Evolutionary conservation across 805 yeast species (phyloP).

Genomic region (Metschnikowia rubicola): DNA sequence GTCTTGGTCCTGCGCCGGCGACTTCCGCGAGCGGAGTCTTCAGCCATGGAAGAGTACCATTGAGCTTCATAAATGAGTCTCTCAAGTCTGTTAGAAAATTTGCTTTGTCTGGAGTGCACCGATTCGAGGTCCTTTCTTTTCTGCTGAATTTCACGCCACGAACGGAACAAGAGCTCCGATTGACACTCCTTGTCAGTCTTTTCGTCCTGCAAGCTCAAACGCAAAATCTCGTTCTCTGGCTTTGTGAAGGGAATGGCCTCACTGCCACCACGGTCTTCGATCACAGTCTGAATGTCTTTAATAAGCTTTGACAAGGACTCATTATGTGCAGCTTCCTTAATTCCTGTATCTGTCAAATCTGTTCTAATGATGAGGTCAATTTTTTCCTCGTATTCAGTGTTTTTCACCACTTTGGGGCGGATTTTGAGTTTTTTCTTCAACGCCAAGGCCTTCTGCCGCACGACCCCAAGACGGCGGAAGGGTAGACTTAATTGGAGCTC

Average conservation of each 20-base stretch:
- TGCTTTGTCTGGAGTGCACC: slow-evolving; percentile 26
- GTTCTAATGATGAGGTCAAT: slow-evolving; percentile 12
- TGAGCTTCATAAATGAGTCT: slow-evolving; percentile 37
- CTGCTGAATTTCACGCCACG: slow-evolving; percentile 18
- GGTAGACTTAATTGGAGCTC: slow-evolving; percentile 6
- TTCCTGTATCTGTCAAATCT: slow-evolving; percentile 19
- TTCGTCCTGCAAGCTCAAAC: slow-evolving; percentile 15
- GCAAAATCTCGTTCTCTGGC: slow-evolving; percentile 24
- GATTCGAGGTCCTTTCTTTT: slow-evolving; percentile 23
- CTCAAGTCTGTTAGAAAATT: slow-evolving; percentile 28
- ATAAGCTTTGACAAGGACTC: slow-evolving; percentile 6
- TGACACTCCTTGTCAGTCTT: slow-evolving; percentile 13
- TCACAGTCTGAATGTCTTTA: slow-evolving; percentile 11
- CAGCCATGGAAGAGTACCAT: slow-evolving; percentile 31
- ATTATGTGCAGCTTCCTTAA: slow-evolving; percentile 16
- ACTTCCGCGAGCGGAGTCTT: slow-evolving; percentile 13
- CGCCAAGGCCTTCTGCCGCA: slow-evolving; percentile 5
- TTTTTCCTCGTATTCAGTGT: slow-evolving; percentile 8
- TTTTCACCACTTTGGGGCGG: not conserved
- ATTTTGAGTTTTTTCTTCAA: slow-evolving; percentile 5
- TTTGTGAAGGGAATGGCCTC: slow-evolving; percentile 20
- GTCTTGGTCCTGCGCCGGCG: slow-evolving; percentile 15
- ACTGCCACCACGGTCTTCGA: slow-evolving; percentile 14
- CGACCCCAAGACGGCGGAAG: slow-evolving; percentile 11
- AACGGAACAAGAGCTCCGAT: slow-evolving; percentile 25